Base-by-base conservation (phyloP, 2,329 filamentous ascomycete species). In the Aspergillus texensis region DNA sequence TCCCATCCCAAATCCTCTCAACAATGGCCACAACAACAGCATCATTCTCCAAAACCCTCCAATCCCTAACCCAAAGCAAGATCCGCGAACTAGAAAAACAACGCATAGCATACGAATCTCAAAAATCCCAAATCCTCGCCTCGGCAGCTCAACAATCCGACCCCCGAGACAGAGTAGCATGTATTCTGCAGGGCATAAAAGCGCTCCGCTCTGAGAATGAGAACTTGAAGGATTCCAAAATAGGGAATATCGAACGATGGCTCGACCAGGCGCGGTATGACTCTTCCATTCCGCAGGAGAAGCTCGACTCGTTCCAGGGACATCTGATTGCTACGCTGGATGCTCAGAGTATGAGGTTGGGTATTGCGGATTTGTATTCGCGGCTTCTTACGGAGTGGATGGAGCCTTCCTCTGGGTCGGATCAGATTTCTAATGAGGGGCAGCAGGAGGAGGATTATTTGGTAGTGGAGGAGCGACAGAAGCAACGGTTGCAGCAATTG, bases 341-440 rank as follows among this genome's bases (percentile, higher is more conserved):
- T 58, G 65, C 74, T 4, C 74, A 77, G 52, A 79, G 75, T 60
- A 73, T 74, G n/a, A 77, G 75, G 63, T 68, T 80, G 14, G 65
- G 71, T 14, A 57, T 70, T 1, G 69, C 67, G 8, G 67, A 70
- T 61, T 16, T 71, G 28, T 71, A 79, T 66, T 77, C 77, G 4
- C 73, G 74, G 10, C 70, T 81, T 14, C 61, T 80, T 52, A 79
- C 76, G 26, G 77, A 80, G 60, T 80, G 79, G 79, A 78, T 79
- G 66, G 72, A 77, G 24, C 19, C n/a, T 12, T 11, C 52, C 0
- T 24, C 52, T 21, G 34, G 62, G 0, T 56, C 64, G 0, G 50
- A 5, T 5, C 43, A 32, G 1, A 19, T 16, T n/a, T 48, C 68
- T 39, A 50, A 63, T 55, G 62, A 67, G 2, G n/a, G n/a, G n/a